These are phyloP conservation scores for Apophysomyces elegans DNA, from an alignment of 371 early-diverging fungal genomes.

Conservation along the genomic window DNA sequence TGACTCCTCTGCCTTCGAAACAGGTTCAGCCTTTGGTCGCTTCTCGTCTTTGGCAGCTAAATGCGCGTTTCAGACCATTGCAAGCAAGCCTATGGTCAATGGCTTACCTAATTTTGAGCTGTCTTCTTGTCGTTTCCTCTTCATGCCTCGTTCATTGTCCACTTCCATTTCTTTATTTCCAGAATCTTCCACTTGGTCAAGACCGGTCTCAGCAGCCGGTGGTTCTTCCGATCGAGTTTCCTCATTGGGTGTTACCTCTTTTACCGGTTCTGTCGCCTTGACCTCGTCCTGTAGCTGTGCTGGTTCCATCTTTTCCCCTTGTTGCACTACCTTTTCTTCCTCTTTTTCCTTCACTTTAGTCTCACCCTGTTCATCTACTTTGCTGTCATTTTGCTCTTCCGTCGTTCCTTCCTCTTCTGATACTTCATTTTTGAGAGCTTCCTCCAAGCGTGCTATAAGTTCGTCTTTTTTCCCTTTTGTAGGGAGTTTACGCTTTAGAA, in stretches of 20 bases:
- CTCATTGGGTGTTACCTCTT: slow-evolving; percentile 7
- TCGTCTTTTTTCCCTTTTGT: slow-evolving; percentile 79
- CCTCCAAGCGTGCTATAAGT: slow-evolving; percentile 65
- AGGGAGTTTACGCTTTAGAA: slow-evolving; percentile 60
- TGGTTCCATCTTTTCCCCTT: slow-evolving; percentile 19
- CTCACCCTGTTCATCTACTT: slow-evolving; percentile 14
- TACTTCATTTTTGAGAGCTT: slow-evolving; percentile 48
- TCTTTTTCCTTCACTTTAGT: neutral
- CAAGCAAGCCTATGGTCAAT: neutral
- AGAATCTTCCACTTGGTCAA: neutral
- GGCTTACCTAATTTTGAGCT: neutral
- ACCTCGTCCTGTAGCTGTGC: slow-evolving; percentile 16
- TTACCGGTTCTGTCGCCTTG: slow-evolving; percentile 21
- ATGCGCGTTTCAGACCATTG: neutral
- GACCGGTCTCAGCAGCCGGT: neutral
- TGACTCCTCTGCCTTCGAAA: neutral
- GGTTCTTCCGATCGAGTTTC: neutral
- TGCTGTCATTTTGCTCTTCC: slow-evolving; percentile 13
- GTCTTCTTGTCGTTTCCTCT: slow-evolving; percentile 20
- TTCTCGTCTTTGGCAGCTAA: slow-evolving; percentile 5
- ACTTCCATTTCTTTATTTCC: slow-evolving; percentile 12
- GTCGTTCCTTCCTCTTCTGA: slow-evolving; percentile 11
- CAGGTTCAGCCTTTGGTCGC: slow-evolving; percentile 9
- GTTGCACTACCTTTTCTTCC: slow-evolving; percentile 9
- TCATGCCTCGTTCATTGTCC: slow-evolving; percentile 18